phyloP scores from a whole-genome alignment of 345 rosid species.

The Salix brachista region DNA sequence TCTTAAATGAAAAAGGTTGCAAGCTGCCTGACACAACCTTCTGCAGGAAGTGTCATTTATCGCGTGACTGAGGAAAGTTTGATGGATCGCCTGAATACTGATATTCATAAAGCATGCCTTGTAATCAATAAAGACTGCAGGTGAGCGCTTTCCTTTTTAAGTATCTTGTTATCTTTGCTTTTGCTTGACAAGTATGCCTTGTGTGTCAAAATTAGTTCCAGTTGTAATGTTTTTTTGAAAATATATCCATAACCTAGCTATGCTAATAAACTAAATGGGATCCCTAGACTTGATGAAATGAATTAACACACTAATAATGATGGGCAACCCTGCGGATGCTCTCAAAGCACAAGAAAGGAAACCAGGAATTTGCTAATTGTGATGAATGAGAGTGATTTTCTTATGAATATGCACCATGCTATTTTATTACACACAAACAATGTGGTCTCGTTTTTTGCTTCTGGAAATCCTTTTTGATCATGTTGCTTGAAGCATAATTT shows the following conservation, averaged over 20 bases:
- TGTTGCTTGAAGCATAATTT: neutral
- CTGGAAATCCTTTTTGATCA: neutral
- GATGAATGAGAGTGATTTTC: too few relatives aligned
- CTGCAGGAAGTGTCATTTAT: slow-evolving; percentile 15
- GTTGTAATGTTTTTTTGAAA: too few relatives aligned
- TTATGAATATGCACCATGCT: too few relatives aligned
- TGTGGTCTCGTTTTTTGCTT: neutral
- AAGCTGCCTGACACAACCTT: neutral
- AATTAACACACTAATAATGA: too few relatives aligned
- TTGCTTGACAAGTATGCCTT: neutral
- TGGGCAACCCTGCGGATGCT: too few relatives aligned
- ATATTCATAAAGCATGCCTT: slow-evolving; percentile 22
- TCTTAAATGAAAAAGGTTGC: neutral
- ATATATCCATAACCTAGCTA: too few relatives aligned
- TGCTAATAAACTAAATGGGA: too few relatives aligned
- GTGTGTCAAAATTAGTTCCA: too few relatives aligned
- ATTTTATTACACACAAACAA: too few relatives aligned
- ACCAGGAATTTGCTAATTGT: too few relatives aligned
- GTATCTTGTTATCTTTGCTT: neutral
- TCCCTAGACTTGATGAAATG: too few relatives aligned
- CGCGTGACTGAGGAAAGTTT: slow-evolving; percentile 16
- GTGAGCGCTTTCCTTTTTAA: slow-evolving; percentile 9
- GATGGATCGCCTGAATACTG: slow-evolving; percentile 29
- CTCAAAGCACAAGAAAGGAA: too few relatives aligned
- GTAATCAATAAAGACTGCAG: slow-evolving; percentile 25